Evolutionary conservation across 805 yeast species (phyloP), one percentile per base, ranked within the genome.

Genomic region (Pichia occidentalis): DNA sequence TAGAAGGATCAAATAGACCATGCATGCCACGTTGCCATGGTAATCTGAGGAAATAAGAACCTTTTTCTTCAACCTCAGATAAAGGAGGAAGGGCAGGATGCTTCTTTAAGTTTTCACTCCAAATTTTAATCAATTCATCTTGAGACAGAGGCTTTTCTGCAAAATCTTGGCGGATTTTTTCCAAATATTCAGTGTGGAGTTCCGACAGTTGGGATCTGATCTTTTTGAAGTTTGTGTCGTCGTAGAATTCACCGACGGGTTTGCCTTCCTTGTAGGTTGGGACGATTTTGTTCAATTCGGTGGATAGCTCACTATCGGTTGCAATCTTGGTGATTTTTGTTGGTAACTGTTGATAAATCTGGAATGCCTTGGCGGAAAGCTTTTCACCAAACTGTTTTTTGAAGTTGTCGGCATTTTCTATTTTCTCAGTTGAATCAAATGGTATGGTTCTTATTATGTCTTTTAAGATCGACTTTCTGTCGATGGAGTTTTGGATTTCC

Each of bases 21-120:
- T 71, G 86, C 45, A 83, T 69, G 32, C 77, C 74, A 40, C 69
- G 70, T 62, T 86, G 95, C 88, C 92, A 85, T 40, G 95, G 95
- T 42, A 87, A 66, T 24, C 65, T 52, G 35, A 85, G 71, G n/a
- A 63, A 58, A 22, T 57, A 57, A 2, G 24, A 26, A 23, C 63
- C 61, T 26, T 47, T 47, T 42, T 59, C 61, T 42, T 57, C 56
- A 23, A 59, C 57, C 33, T 59, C 63, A 9, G 51, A 39, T 39
- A 51, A 45, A 45, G 53, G 48, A 48, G 72, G 55, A 28, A 72
- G 37, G 25, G 59, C 61, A 17, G 62, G 59, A 43, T 73, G 77
- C 32, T 54, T 60, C 26, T 50, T 55, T 36, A 80, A 59, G 5
- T 57, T 54, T 29, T 65, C 56, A 10, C 70, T 64, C 85, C 85